A percentile compares a stretch with the other conserved stretches of the same genome.
Conservation (phyloP, 2,329 filamentous ascomycete species). For the Penicillium griseofulvum region DNA sequence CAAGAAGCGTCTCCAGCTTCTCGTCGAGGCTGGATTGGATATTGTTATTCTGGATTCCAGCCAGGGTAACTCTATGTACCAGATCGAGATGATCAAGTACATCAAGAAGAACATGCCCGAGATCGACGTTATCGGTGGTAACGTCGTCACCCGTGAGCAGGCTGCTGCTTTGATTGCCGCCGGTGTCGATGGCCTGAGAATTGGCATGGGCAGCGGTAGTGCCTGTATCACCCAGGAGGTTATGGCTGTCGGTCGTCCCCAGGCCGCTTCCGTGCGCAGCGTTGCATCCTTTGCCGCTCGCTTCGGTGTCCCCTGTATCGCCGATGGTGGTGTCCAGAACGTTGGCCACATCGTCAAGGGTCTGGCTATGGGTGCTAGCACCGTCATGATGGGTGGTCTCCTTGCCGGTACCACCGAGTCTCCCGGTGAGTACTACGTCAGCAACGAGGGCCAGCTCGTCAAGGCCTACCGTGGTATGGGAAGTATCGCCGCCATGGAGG, state of each 20-base stretch:
- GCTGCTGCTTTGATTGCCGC: slow-evolving; percentile 88
- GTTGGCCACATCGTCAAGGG: slow-evolving; percentile 99
- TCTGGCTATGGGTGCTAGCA: slow-evolving; percentile 86
- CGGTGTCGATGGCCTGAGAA: slow-evolving; percentile 92
- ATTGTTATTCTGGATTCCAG: slow-evolving; percentile 94
- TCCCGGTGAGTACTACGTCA: slow-evolving; percentile 93
- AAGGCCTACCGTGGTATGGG: slow-evolving; percentile 99
- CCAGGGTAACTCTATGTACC: slow-evolving; percentile 98
- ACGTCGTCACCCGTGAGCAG: slow-evolving; percentile 97
- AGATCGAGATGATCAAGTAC: slow-evolving; percentile 97
- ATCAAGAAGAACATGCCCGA: slow-evolving; percentile 81
- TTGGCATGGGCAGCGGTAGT: slow-evolving; percentile 97
- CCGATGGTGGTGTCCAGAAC: slow-evolving; percentile 96
- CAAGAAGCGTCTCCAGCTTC: slow-evolving; percentile 77
- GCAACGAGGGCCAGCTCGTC: slow-evolving; percentile 93
- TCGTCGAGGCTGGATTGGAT: slow-evolving; percentile 92
- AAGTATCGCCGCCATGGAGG: slow-evolving; percentile 98
- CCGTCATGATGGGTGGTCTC: slow-evolving; percentile 99
- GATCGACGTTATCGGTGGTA: slow-evolving; percentile 94
- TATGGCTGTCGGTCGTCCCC: slow-evolving; percentile 96
- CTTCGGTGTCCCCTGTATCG: slow-evolving; percentile 97
- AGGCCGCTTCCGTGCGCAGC: slow-evolving; percentile 88
- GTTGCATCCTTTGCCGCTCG: slow-evolving; percentile 85
- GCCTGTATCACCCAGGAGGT: slow-evolving; percentile 99
- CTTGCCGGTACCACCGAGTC: slow-evolving; percentile 97